Conservation (phyloP, 2,329 filamentous ascomycete genomes). For the Pyricularia grisea region DNA sequence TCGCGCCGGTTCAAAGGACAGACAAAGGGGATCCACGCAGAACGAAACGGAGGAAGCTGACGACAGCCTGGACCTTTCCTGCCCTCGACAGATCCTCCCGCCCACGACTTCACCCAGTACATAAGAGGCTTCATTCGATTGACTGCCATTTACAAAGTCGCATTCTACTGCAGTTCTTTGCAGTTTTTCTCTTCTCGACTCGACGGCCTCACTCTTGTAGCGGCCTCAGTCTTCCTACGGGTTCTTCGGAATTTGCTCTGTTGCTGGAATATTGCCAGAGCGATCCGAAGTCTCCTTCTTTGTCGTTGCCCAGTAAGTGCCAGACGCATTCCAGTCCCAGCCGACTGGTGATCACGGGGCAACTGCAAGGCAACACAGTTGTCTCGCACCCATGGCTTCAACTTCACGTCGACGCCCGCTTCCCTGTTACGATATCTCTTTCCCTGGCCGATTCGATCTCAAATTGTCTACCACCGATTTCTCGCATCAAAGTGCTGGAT, state of each 20-base stretch:
- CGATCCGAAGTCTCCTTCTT: conserved; percentile 10
- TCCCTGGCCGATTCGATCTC: background rate
- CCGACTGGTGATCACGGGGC: background rate
- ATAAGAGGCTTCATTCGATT: background rate
- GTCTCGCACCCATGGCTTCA: background rate
- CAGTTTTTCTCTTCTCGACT: background rate
- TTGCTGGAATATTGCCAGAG: conserved; percentile 23
- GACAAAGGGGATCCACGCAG: conserved; percentile 1
- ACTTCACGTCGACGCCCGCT: background rate
- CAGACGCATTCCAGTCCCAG: conserved; percentile 1
- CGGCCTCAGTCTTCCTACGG: background rate
- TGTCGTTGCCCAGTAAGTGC: conserved; percentile 10
- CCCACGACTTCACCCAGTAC: background rate
- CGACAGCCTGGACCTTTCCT: background rate
- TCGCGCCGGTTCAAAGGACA: conserved; percentile 2
- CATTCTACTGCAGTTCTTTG: background rate
- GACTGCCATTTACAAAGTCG: background rate
- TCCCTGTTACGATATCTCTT: background rate
- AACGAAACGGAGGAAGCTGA: conserved; percentile 1
- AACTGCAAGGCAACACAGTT: conserved; percentile 4
- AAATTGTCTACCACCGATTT: background rate
- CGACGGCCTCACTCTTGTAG: background rate
- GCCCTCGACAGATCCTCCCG: background rate
- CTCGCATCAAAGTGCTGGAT: background rate
- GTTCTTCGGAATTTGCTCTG: conserved; percentile 10